Evolutionary conservation across 2,329 filamentous ascomycete genomes (phyloP), one percentile per base, ranked within the genome.

Genomic region (Biscogniauxia mediterranea): DNA sequence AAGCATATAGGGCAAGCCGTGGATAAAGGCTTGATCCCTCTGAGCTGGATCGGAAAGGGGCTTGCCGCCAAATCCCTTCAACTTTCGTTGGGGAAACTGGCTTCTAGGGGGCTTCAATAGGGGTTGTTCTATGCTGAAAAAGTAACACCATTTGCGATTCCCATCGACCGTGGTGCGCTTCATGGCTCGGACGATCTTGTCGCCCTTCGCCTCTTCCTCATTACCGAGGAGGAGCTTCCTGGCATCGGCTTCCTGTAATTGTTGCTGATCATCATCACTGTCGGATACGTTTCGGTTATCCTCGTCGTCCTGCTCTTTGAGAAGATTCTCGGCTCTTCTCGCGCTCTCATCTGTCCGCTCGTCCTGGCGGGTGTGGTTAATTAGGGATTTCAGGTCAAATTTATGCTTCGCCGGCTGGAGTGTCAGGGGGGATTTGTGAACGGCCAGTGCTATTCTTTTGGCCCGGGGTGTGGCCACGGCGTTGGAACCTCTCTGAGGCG

Each of bases 371-470:
- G 86, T 83, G 68, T 88, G 82, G 53, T 79, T 83, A 50, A 89
- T 78, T 8, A 93, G 79, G 1, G 83, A 80, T 61, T 85, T 84
- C 59, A 92, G 74, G 58, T 88, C 84, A 64, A 88, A 89, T 65
- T 84, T 87, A 73, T 88, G 87, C 68, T 82, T 84, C 17, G 64
- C 70, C 25, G 69, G 76, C 52, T 79, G 78, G 58, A 81, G 74
- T 1, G 82, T 78, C 55, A 85, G 67, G 5, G 85, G 83, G 3
- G 84, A 85, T 8, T 74, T 70, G 59, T 75, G 75, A 26, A 64
- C 59, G 32, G 70, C 71, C 8, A 74, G 70, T 5, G 77, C 78
- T 52, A 77, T 77, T 57, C 81, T 77, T 66, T 84, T 84, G 9
- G 81, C 77, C 61, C 72, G 77, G 7, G 83, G 83, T 0, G 83